Conservation (phyloP, 1,139 yeast genomes). For the Hemisphaericaspora xylofermentans region DNA sequence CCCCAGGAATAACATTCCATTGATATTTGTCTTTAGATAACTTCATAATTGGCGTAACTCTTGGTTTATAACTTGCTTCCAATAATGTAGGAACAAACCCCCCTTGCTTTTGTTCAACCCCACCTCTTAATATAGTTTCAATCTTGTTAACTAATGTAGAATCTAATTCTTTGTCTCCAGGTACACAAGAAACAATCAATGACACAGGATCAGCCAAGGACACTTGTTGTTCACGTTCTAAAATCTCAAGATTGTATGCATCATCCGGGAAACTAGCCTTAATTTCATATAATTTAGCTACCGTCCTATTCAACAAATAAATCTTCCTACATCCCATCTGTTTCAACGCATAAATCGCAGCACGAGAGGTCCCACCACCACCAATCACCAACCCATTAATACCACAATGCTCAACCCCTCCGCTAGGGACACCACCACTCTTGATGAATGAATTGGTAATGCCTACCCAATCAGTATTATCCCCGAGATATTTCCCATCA, state of each 20-base stretch:
- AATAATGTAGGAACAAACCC: constrained; percentile 57
- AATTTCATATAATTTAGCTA: constrained; percentile 59
- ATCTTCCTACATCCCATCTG: constrained; percentile 75
- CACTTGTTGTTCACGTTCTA: constrained; percentile 50
- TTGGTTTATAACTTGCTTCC: constrained; percentile 94
- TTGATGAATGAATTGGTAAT: constrained; percentile 65
- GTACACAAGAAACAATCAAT: constrained; percentile 80
- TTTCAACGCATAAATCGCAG: constrained; percentile 86
- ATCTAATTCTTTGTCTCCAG: constrained; percentile 81
- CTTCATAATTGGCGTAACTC: constrained; percentile 79
- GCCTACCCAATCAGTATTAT: constrained; percentile 96
- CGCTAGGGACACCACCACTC: constrained; percentile 47
- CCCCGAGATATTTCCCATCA: constrained; percentile 66
- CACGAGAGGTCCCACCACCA: constrained; percentile 97
- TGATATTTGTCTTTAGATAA: constrained; percentile 56
- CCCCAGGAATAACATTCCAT: constrained; percentile 84
- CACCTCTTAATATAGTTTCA: constrained; percentile 42
- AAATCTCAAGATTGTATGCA: constrained; percentile 58
- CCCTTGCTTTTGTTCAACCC: constrained; percentile 22
- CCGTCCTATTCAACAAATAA: constrained; percentile 80
- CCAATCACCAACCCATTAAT: constrained; percentile 77
- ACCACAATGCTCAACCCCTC: constrained; percentile 21
- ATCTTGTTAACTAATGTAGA: constrained; percentile 45
- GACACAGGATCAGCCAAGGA: constrained; percentile 47
- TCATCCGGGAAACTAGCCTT: constrained; percentile 59